Base-by-base conservation (phyloP, 2,329 filamentous ascomycete species). In the Penicillium freii region DNA sequence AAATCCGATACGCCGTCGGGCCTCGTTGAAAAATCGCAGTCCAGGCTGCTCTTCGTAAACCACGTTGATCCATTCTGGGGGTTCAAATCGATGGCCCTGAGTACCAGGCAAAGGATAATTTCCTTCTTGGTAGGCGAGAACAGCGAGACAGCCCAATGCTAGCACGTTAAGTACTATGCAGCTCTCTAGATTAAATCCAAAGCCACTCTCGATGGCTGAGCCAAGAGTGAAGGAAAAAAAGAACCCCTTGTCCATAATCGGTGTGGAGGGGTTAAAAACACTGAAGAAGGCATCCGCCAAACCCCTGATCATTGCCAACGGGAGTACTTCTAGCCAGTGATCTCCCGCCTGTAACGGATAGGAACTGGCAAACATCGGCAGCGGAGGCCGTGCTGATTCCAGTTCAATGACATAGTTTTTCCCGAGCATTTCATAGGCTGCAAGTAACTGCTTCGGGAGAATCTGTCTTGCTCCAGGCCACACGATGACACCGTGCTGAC, bases 21-120 rank as follows among this genome's bases (percentile, higher is more conserved):
- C 80, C 65, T 83, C 81, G 54, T 83, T 82, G 69, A 83, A 82
- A 61, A 83, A 83, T 27, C 76, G 78, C 39, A 83, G 62, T 0
- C 81, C 81, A 3, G 78, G 70, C 23, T 76, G 76, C 33, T 78
- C 74, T 58, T 73, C 73, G 43, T 68, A 69, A 8, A 75, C 69
- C 19, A 75, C 72, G 23, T 64, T 67, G 61, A 75, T 70, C 73
- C 73, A 75, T 9, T 73, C 71, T 5, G 73, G 73, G 4, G 69
- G 62, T 39, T 75, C 72, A n/a, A 75, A 75, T 29, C 64, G 68
- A 62, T 56, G 63, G 25, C 64, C 67, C 27, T 69, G 60, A 4
- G 73, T 71, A 5, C 75, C 76, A 4, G 77, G 76, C 15, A 79
- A 60, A 11, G 74, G 74, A 57, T 81, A 81, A 33, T 78, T 72